These are phyloP conservation scores for Phytopythium litorale DNA, from an alignment of 352 stramenopile genomes.

Conservation along the genomic window DNA sequence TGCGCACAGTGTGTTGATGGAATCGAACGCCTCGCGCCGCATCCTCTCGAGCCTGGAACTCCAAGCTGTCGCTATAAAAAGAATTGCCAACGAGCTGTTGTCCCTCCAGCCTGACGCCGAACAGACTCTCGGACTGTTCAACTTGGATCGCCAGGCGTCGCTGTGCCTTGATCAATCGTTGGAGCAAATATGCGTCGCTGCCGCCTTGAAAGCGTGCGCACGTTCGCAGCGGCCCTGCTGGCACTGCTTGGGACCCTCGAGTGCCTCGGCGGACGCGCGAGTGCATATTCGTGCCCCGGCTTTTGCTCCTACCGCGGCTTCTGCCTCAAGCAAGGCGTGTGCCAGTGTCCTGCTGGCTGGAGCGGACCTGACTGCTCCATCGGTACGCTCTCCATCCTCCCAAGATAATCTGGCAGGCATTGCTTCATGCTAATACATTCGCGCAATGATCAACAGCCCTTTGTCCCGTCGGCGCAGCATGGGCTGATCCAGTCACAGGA, in stretches of 20 bases:
- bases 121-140: not conserved
- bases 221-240: not conserved
- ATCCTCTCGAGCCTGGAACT: not conserved
- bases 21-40: not conserved
- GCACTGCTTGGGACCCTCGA: not conserved
- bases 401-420: not conserved
- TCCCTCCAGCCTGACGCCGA: not conserved
- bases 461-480: conserved; percentile 65
- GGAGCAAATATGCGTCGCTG: not conserved
- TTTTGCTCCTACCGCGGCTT: conserved; percentile 69
- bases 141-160: not conserved
- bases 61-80: conserved; percentile 1
- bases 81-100: not conserved
- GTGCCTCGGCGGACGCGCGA: not conserved
- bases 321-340: conserved; percentile 53
- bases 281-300: conserved; percentile 57
- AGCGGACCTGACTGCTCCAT: conserved; percentile 59
- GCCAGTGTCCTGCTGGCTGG: conserved; percentile 42
- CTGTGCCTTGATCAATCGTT: not conserved
- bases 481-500: conserved; percentile 59
- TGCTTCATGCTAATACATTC: not conserved
- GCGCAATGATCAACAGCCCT: conserved; percentile 16
- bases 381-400: conserved; percentile 12
- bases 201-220: not conserved
- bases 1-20: not conserved